phyloP scores from a whole-genome alignment of 257 asterid species.

The Echites panduratus region DNA sequence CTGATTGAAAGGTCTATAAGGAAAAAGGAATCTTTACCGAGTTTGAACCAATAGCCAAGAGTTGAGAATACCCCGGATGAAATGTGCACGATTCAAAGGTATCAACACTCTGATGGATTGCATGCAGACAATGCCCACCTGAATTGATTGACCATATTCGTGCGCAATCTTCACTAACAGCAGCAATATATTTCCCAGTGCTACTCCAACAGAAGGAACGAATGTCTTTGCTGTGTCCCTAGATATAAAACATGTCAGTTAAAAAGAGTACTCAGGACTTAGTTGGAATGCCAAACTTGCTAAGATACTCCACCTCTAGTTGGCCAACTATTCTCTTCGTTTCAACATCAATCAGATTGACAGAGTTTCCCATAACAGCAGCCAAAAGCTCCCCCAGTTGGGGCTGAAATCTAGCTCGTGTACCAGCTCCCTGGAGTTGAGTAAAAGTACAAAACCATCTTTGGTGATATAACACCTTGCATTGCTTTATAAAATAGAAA shows the following conservation, averaged over 20 bases:
- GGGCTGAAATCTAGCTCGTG: slow-evolving; percentile 44
- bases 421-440: slow-evolving; percentile 41
- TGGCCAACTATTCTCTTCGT: slow-evolving; percentile 21
- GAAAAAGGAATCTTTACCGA: slow-evolving; percentile 21
- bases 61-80: slow-evolving; percentile 35
- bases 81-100: slow-evolving; percentile 40
- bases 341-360: slow-evolving; percentile 38
- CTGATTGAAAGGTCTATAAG: background rate
- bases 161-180: slow-evolving; percentile 39
- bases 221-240: slow-evolving; percentile 41
- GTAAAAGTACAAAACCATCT: slow-evolving; percentile 13
- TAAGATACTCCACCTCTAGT: slow-evolving; percentile 29
- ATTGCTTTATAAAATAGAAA: background rate
- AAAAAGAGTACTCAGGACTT: background rate
- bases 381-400: slow-evolving; percentile 35
- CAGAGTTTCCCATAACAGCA: slow-evolving; percentile 30
- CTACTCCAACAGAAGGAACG: slow-evolving; percentile 39
- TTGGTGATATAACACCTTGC: background rate
- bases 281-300: background rate
- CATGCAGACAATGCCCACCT: slow-evolving; percentile 26
- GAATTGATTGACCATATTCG: slow-evolving; percentile 33
- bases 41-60: slow-evolving; percentile 38
- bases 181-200: slow-evolving; percentile 35
- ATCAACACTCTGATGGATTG: slow-evolving; percentile 20
- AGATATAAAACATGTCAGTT: background rate